These are phyloP conservation scores for Chimonanthus salicifolius DNA, from an alignment of 164 flowering plant species.

Conservation along the genomic window DNA sequence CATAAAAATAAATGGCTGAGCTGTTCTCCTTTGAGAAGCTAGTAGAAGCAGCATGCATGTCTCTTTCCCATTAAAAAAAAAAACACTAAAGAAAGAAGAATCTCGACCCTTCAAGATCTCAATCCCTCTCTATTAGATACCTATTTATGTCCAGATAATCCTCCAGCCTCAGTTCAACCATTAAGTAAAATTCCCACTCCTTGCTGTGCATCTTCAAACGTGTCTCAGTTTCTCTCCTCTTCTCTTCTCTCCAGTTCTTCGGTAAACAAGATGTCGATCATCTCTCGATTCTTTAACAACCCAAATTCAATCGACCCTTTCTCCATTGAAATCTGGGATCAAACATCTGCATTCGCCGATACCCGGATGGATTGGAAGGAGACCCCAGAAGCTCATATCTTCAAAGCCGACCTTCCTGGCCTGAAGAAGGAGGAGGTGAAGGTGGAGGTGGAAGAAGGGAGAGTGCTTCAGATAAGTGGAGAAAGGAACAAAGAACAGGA, in stretches of 20 bases:
- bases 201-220: background rate
- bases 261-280: slow-evolving; percentile 2
- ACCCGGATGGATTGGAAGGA: slow-evolving; percentile 38
- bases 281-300: background rate
- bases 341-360: slow-evolving; percentile 14
- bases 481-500: slow-evolving; percentile 27
- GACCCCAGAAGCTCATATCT: slow-evolving; percentile 34
- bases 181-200: background rate
- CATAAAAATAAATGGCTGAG: no score
- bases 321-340: slow-evolving; percentile 9
- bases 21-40: no score
- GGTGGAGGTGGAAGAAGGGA: slow-evolving; percentile 39
- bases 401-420: slow-evolving; percentile 42
- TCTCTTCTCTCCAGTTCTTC: no score
- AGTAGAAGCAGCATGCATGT: no score
- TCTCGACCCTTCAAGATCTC: no score
- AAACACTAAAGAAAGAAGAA: no score
- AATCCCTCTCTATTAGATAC: no score
- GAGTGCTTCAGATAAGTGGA: slow-evolving; percentile 31
- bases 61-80: no score
- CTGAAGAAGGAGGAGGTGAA: slow-evolving; percentile 34
- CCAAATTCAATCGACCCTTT: slow-evolving; percentile 9
- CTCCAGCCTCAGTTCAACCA: no score
- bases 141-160: no score
- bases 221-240: background rate